Conservation (phyloP, 75 land plant species). For the Larix kaempferi region DNA sequence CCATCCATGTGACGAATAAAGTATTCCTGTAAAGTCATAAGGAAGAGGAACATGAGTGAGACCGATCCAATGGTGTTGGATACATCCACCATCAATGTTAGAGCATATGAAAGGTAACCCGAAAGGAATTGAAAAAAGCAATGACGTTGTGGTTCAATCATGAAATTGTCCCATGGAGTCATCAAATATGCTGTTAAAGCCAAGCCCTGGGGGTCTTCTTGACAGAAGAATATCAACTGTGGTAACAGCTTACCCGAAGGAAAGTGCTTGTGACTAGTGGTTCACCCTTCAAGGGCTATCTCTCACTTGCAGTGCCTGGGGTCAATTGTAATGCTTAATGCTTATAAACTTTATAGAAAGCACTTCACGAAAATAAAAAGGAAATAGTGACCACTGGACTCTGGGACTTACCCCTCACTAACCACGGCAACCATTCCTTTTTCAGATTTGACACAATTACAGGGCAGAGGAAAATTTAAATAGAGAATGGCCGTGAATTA, state of each 20-base stretch:
- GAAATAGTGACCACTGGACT: too few relatives aligned
- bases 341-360: too few relatives aligned
- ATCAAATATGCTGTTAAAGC: not conserved
- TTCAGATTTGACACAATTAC: not conserved
- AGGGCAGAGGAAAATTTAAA: not conserved
- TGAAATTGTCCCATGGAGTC: not conserved
- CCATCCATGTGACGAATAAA: conserved; percentile 81
- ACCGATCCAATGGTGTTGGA: not conserved
- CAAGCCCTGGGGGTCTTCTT: not conserved
- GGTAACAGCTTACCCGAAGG: not conserved
- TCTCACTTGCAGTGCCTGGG: not conserved
- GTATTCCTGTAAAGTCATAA: conserved; percentile 55
- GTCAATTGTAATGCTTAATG: too few relatives aligned
- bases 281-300: not conserved
- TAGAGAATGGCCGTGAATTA: not conserved
- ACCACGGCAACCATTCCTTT: too few relatives aligned
- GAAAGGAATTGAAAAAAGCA: not conserved
- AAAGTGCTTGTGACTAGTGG: not conserved
- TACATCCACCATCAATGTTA: not conserved
- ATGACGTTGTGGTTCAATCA: not conserved
- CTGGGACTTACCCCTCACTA: too few relatives aligned
- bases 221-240: not conserved
- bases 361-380: not conserved
- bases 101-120: not conserved
- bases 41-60: not conserved